Evolutionary conservation across 1,284 basidiomycete species (phyloP).

Genomic region (Tranzscheliella williamsii): DNA sequence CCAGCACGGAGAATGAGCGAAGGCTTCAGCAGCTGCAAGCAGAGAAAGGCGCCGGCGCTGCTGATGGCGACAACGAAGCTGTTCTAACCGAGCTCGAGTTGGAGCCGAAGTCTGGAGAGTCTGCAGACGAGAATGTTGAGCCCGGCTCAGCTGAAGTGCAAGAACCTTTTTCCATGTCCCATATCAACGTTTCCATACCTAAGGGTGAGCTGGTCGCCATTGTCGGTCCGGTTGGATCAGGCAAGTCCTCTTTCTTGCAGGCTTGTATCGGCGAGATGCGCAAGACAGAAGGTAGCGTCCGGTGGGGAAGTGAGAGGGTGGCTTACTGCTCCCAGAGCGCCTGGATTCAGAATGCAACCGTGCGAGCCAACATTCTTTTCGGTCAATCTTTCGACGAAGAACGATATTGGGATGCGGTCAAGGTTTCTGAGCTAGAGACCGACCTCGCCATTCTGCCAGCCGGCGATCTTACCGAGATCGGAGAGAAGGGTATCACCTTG

Average conservation of each 20-base stretch:
- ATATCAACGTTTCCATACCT: constrained; percentile 39
- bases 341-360: constrained; percentile 83
- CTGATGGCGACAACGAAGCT: constrained; percentile 16
- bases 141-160: constrained; percentile 5
- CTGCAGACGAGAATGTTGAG: not conserved
- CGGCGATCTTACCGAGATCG: constrained; percentile 71
- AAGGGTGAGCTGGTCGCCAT: constrained; percentile 51
- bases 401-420: constrained; percentile 60
- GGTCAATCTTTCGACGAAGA: constrained; percentile 65
- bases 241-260: constrained; percentile 56
- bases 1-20: constrained; percentile 15
- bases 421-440: constrained; percentile 59
- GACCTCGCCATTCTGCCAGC: constrained; percentile 75
- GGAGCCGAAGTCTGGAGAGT: constrained; percentile 15
- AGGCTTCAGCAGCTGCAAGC: constrained; percentile 28
- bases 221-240: constrained; percentile 58
- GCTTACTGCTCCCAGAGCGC: constrained; percentile 82
- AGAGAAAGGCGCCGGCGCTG: constrained; percentile 16
- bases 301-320: constrained; percentile 62
- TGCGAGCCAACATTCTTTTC: constrained; percentile 67
- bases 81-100: constrained; percentile 20
- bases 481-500: constrained; percentile 66
- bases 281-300: constrained; percentile 40
- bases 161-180: constrained; percentile 45
- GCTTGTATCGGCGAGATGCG: constrained; percentile 59